These are phyloP conservation scores for Chenopodium quinoa DNA, from an alignment of 148 eudicot genomes.

Conservation along the genomic window DNA sequence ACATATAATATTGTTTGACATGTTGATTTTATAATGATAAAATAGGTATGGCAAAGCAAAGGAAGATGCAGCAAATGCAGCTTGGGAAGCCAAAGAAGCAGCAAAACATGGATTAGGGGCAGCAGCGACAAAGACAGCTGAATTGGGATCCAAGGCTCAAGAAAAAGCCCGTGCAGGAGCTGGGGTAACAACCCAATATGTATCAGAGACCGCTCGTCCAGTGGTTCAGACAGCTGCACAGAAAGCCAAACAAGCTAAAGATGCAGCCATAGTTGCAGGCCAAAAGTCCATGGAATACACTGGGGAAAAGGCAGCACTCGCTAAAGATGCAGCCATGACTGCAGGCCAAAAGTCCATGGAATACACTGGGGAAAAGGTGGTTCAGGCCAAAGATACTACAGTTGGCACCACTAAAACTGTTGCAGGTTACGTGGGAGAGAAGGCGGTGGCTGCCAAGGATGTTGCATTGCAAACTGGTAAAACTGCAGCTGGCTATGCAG, in stretches of 20 bases:
- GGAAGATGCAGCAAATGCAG: slow-evolving; percentile 17
- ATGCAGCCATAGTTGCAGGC: too few relatives aligned
- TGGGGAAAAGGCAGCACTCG: too few relatives aligned
- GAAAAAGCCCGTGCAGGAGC: slow-evolving; percentile 29
- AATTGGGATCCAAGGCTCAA: slow-evolving; percentile 22
- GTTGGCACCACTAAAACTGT: slow-evolving; percentile 34
- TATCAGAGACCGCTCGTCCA: slow-evolving; percentile 33
- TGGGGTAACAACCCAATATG: slow-evolving; percentile 31
- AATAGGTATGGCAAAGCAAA: slow-evolving; percentile 34
- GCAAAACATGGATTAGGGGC: slow-evolving; percentile 23
- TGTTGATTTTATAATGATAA: too few relatives aligned
- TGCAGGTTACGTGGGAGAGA: slow-evolving; percentile 44
- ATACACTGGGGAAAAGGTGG: slow-evolving; percentile 30
- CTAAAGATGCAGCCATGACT: not conserved
- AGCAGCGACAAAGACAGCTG: slow-evolving; percentile 18
- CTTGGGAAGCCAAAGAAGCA: slow-evolving; percentile 24
- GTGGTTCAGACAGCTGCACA: slow-evolving; percentile 36
- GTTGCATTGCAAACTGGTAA: slow-evolving; percentile 40
- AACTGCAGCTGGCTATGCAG: slow-evolving; percentile 40
- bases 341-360: slow-evolving; percentile 21
- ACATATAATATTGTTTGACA: too few relatives aligned
- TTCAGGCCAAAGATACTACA: slow-evolving; percentile 34
- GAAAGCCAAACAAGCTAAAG: slow-evolving; percentile 39
- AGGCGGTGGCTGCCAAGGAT: slow-evolving; percentile 45
- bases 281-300: too few relatives aligned